Evolutionary conservation across 768 basidiomycete genomes (phyloP), one percentile per base, ranked within the genome.

Genomic region (Daedaleopsis sinensis): DNA sequence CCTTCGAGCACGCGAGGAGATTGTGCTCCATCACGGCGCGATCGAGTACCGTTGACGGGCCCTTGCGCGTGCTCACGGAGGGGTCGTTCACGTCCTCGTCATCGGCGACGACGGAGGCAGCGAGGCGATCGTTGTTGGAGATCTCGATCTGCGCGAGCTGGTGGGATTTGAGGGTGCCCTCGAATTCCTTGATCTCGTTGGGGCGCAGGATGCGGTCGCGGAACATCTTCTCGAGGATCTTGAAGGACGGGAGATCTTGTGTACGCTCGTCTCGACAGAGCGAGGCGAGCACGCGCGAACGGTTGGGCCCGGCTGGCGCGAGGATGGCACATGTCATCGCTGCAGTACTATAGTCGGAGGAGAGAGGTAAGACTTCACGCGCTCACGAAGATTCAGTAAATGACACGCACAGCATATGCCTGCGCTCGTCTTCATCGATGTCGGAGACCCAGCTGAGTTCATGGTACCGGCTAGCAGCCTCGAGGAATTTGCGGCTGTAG

Each of bases 21-120:
- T 99, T 99, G 77, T 99, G 97, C 73, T 99, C 97, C 90, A 98
- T 93, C 49, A 99, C 95, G 7, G 97, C 97, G 49, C 96, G 86
- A 73, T 98, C 97, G 46, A 99, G 83, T 19, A 99, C 96, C 11
- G 96, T 98, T 7, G 93, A 89, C 3, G 97, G 96, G 1, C 95
- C 96, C 44, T 90, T 93, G 63, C 95, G 84, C 42, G 84, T 92
- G 75, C 90, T 92, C 39, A 65, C 76, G 13, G 77, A 79, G 9
- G 85, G 81, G 27, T 87, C 88, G 32, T 73, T 73, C 47, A 76
- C 78, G 57, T 78, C 79, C 21, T 73, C 72, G 44, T 80, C 83
- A 56, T 88, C 85, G 55, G 85, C 83, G 46, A 84, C 82, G 24
- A 84, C 82, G 27, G 84, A 77, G 15, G 90, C 87, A 6, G 90